Evolutionary conservation across 2,329 filamentous ascomycete genomes (phyloP).

Genomic region (Tolypocladium nubicola): DNA sequence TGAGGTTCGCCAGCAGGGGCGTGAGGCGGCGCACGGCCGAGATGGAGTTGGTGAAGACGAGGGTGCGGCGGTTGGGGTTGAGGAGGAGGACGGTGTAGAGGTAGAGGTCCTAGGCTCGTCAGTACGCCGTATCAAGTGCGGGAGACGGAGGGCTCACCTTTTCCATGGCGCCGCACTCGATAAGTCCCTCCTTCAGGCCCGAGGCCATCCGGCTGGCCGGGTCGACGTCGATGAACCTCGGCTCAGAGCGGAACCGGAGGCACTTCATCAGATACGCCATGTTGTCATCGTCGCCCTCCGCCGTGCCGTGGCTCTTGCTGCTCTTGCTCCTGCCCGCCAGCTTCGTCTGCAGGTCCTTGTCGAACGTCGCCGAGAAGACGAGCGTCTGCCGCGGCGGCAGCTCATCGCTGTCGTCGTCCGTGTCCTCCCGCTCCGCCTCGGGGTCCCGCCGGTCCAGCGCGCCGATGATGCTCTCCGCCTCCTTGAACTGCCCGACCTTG

Average conservation of each 20-base stretch:
- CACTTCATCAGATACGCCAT: constrained; percentile 90
- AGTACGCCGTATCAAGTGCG: constrained; percentile 6
- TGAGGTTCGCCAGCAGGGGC: constrained; percentile 73
- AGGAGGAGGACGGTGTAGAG: constrained; percentile 81
- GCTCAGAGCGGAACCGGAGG: constrained; percentile 76
- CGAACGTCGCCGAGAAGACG: constrained; percentile 94
- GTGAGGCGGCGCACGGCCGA: constrained; percentile 78
- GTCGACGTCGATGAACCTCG: constrained; percentile 87
- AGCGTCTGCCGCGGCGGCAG: constrained; percentile 63
- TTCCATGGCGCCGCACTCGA: constrained; percentile 87
- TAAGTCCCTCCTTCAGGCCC: constrained; percentile 74
- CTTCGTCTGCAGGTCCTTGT: constrained; percentile 84
- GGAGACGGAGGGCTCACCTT: constrained; percentile 46
- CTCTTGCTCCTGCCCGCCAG: constrained; percentile 62
- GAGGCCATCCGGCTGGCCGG: constrained; percentile 82
- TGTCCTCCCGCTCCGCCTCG: constrained; percentile 38
- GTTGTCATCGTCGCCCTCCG: constrained; percentile 57
- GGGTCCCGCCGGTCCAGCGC: constrained; percentile 66
- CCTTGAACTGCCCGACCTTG: constrained; percentile 90
- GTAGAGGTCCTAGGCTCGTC: constrained; percentile 60
- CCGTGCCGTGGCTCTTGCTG: constrained; percentile 16
- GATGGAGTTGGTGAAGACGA: constrained; percentile 96
- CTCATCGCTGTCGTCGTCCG: constrained; percentile 35
- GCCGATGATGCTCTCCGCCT: constrained; percentile 78
- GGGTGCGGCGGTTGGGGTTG: constrained; percentile 67